A percentile compares a stretch with the other conserved stretches of the same genome.
These are phyloP conservation scores for Xylaria sp. DNA, from an alignment of 2,329 filamentous ascomycete species.

Conservation along the genomic window DNA sequence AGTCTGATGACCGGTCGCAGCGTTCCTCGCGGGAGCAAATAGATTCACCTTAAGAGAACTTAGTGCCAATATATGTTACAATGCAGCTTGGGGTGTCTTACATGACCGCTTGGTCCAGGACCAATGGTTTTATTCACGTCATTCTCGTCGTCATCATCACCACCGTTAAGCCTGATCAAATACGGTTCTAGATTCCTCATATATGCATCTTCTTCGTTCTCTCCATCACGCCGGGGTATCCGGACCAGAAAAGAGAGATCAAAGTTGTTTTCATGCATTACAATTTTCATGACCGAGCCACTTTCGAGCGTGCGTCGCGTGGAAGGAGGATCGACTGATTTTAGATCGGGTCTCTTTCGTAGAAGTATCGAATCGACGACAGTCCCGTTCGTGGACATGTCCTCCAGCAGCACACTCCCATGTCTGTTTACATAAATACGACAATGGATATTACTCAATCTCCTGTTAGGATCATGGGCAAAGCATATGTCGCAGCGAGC, in stretches of 20 bases:
- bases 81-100: slow-evolving; percentile 44
- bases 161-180: slow-evolving; percentile 57
- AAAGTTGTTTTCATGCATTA: slow-evolving; percentile 60
- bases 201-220: slow-evolving; percentile 72
- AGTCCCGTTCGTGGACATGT: slow-evolving; percentile 96
- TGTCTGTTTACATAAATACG: slow-evolving; percentile 90
- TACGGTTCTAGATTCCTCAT: slow-evolving; percentile 76
- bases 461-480: slow-evolving; percentile 71
- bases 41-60: slow-evolving; percentile 47
- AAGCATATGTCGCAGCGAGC: slow-evolving; percentile 78
- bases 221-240: slow-evolving; percentile 79
- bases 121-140: slow-evolving; percentile 58
- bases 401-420: slow-evolving; percentile 89
- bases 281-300: slow-evolving; percentile 78
- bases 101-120: slow-evolving; percentile 61
- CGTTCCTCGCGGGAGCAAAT: slow-evolving; percentile 41
- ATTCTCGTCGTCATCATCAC: slow-evolving; percentile 35
- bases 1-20: slow-evolving; percentile 31
- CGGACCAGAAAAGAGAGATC: slow-evolving; percentile 87
- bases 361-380: slow-evolving; percentile 81
- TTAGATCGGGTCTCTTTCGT: slow-evolving; percentile 59
- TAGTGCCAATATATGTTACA: slow-evolving; percentile 30
- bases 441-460: slow-evolving; percentile 95
- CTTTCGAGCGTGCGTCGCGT: slow-evolving; percentile 73
- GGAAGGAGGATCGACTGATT: slow-evolving; percentile 50